Percentiles rank a stretch among this genome's conserved stretches.
Conservation (phyloP, 441 rosid species). For the Breynia disticha region DNA sequence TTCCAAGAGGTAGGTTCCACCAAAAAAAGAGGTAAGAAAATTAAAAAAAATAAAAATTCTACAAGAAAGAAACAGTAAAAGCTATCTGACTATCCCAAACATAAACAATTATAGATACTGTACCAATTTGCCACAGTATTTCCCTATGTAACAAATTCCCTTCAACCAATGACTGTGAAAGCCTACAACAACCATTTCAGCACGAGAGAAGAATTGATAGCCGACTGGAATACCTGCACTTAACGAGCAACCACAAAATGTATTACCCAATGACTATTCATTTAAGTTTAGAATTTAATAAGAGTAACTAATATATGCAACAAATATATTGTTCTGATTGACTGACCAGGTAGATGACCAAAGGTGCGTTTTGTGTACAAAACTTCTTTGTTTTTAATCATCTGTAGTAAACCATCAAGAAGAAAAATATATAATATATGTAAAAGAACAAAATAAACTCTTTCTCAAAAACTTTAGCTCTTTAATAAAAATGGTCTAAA, state of each 20-base stretch:
- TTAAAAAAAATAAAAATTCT: too few species aligned
- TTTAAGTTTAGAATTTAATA: too few species aligned
- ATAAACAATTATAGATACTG: too few species aligned
- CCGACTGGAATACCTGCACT: constrained; percentile 67
- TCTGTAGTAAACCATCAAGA: constrained; percentile 29
- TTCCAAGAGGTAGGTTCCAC: too few species aligned
- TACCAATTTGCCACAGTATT: constrained; percentile 24
- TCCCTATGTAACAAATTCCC: constrained; percentile 80
- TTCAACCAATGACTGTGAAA: constrained; percentile 86
- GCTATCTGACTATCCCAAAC: too few species aligned
- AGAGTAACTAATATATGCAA: neutral
- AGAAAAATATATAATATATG: neutral
- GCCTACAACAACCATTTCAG: constrained; percentile 88
- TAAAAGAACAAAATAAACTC: too few species aligned
- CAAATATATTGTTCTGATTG: neutral
- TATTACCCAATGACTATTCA: too few species aligned
- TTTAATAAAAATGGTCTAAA: neutral
- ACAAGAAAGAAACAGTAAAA: too few species aligned
- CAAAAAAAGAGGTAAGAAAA: too few species aligned
- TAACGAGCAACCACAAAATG: neutral
- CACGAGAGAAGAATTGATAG: constrained; percentile 74
- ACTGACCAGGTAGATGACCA: constrained; percentile 59
- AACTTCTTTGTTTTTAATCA: constrained; percentile 31
- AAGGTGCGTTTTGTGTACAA: constrained; percentile 49
- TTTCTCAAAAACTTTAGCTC: too few species aligned